Evolutionary conservation across 1,284 basidiomycete species (phyloP).

Genomic region (Ceratobasidium sp.): DNA sequence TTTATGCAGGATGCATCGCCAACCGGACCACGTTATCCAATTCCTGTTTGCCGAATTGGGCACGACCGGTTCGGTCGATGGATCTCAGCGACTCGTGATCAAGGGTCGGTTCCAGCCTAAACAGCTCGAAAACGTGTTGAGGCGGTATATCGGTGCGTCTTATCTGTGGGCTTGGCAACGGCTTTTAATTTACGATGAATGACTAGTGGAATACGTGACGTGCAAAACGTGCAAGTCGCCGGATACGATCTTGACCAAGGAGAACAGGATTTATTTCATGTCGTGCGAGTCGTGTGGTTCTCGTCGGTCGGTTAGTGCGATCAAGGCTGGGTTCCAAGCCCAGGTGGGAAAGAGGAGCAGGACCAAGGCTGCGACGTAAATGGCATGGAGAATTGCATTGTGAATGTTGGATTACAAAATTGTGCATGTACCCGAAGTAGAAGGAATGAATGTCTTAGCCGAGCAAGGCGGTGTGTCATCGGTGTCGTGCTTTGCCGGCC

Average conservation of each 20-base stretch:
- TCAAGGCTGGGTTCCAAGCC: conserved; percentile 99
- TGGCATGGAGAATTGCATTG: not conserved
- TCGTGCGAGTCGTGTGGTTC: conserved; percentile 95
- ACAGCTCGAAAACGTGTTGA: conserved; percentile 96
- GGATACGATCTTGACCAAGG: conserved; percentile 94
- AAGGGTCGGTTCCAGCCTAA: conserved; percentile 98
- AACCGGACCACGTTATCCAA: conserved; percentile 98
- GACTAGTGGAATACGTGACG: conserved; percentile 94
- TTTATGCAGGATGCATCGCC: conserved; percentile 79
- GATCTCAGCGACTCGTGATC: conserved; percentile 91
- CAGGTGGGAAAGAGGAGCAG: conserved; percentile 76
- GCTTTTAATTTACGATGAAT: not conserved
- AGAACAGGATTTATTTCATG: conserved; percentile 99
- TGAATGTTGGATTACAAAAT: too few relatives aligned
- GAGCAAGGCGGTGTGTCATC: not conserved
- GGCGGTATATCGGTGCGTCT: conserved; percentile 90
- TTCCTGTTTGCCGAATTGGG: conserved; percentile 99
- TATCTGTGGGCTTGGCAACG: not conserved
- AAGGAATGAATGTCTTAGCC: too few relatives aligned
- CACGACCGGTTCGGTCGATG: conserved; percentile 96
- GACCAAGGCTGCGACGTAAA: conserved; percentile 36
- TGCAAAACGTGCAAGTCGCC: conserved; percentile 99
- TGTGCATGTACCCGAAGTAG: too few relatives aligned
- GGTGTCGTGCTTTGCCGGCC: not conserved
- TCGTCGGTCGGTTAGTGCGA: conserved; percentile 89